A percentile compares a stretch with the other conserved stretches of the same genome.
These are phyloP conservation scores for Hortiboletus flavorubellus DNA, from an alignment of 768 basidiomycete species.

Conservation along the genomic window DNA sequence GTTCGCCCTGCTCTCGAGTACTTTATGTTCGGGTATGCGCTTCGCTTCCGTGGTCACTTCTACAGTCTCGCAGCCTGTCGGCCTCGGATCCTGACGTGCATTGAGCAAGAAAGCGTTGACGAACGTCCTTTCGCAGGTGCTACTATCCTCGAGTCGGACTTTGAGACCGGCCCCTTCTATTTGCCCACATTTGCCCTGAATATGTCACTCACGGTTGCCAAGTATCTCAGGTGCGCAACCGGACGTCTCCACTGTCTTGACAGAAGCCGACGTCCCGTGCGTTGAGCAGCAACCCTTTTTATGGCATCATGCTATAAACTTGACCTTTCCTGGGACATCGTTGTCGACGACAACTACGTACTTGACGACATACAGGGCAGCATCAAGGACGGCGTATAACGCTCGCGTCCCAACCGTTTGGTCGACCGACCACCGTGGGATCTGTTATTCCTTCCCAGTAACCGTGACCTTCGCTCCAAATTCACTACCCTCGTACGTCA, in stretches of 20 bases:
- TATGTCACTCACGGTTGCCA: conserved; percentile 3
- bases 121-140: no score
- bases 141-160: no score
- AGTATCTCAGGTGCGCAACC: conserved; percentile 9
- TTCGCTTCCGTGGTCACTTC: background rate
- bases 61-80: background rate
- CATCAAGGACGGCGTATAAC: conserved; percentile 9
- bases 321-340: conserved; percentile 6
- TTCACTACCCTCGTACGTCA: conserved; percentile 2
- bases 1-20: conserved; percentile 3
- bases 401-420: conserved; percentile 12
- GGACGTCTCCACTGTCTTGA: conserved; percentile 1
- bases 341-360: conserved; percentile 10
- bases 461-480: conserved; percentile 4
- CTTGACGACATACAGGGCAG: conserved; percentile 8
- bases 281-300: conserved; percentile 2
- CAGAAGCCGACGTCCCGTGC: background rate
- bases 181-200: conserved; percentile 11
- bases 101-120: no score
- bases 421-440: conserved; percentile 8
- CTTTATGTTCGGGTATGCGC: conserved; percentile 7
- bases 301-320: conserved; percentile 5
- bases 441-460: conserved; percentile 11
- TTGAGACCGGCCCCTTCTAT: background rate
- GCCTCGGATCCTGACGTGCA: conserved; percentile 1